Evolutionary conservation across 2,329 filamentous ascomycete genomes (phyloP), one percentile per base, ranked within the genome.

Genomic region (Penicillium oxalicum): DNA sequence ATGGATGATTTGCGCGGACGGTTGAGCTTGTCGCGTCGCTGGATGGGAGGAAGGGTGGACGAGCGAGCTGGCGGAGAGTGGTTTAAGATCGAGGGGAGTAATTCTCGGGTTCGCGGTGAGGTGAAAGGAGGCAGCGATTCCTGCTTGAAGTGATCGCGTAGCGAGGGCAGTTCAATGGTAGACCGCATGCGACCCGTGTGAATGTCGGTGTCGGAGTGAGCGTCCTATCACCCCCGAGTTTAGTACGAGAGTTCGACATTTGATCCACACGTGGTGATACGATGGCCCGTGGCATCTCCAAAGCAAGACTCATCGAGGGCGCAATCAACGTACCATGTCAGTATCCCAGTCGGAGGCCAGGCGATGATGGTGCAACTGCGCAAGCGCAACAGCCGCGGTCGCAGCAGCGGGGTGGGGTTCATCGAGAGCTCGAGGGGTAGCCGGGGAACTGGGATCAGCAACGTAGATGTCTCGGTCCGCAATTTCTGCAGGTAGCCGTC

Each of bases 1-100:
- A 95, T 81, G 1, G 91, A 96, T 54, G 87, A 86, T 71, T 95
- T 96, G 56, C 90, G 82, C 37, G 88, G 84, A 48, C 90, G 79
- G 47, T 78, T 83, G 24, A 82, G 78, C 36, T 86, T 87, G 35
- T 88, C 74, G 37, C 83, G 79, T 50, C 88, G 80, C 58, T 93
- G 87, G 44, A 91, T 79, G 3, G 91, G 89, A 27, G 91, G 90
- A 25, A 95, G 77, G 0, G 90, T 95, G 1, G 90, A 91, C 11
- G 90, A 94, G 54, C 91, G 86, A 47, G 86, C 88, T 5, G 89
- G 87, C 0, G 90, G 91, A 8, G 91, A 95, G 51, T 84, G 84
- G 45, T 66, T 68, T 37, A 95, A 73, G 49, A 93, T 88, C 0
- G 89, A 95, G 1, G 90, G 88, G 5, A 95, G 78, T 44, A 93